A percentile compares a stretch with the other conserved stretches of the same genome.
Evolutionary conservation across 331 rosid species (phyloP).

Genomic region (Pyrus hybrid): DNA sequence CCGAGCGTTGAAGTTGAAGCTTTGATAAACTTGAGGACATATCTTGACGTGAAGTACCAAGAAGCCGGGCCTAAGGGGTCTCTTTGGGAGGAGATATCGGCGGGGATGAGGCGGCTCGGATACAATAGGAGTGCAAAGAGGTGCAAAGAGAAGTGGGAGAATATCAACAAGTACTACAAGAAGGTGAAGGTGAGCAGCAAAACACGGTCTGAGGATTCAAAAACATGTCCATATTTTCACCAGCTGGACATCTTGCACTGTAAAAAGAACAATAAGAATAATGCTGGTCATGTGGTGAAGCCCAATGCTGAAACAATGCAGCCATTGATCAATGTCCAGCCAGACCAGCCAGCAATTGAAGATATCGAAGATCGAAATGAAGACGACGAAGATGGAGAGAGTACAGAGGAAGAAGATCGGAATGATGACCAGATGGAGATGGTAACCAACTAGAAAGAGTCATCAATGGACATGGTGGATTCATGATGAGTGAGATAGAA

Average conservation of each 20-base stretch:
- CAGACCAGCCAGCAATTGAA: constrained; percentile 33
- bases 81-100: constrained; percentile 88
- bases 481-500: constrained; percentile 20
- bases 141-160: constrained; percentile 99
- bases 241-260: constrained; percentile 64
- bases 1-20: constrained; percentile 76
- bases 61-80: constrained; percentile 83
- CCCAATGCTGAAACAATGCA: constrained; percentile 22
- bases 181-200: constrained; percentile 67
- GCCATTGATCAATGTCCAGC: constrained; percentile 67
- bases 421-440: constrained; percentile 7
- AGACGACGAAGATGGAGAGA: constrained; percentile 21
- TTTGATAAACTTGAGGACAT: constrained; percentile 51
- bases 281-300: not conserved
- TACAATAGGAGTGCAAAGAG: constrained; percentile 69
- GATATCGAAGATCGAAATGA: constrained; percentile 6
- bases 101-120: constrained; percentile 57
- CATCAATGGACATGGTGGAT: constrained; percentile 45
- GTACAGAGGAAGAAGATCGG: constrained; percentile 14
- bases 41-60: constrained; percentile 58
- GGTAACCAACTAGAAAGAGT: constrained; percentile 29
- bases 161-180: constrained; percentile 95
- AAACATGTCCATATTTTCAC: constrained; percentile 81
- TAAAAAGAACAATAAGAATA: constrained; percentile 28
- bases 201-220: constrained; percentile 58